These are phyloP conservation scores for Telopea speciosissima DNA, from an alignment of 177 flowering plant species.

Conservation along the genomic window DNA sequence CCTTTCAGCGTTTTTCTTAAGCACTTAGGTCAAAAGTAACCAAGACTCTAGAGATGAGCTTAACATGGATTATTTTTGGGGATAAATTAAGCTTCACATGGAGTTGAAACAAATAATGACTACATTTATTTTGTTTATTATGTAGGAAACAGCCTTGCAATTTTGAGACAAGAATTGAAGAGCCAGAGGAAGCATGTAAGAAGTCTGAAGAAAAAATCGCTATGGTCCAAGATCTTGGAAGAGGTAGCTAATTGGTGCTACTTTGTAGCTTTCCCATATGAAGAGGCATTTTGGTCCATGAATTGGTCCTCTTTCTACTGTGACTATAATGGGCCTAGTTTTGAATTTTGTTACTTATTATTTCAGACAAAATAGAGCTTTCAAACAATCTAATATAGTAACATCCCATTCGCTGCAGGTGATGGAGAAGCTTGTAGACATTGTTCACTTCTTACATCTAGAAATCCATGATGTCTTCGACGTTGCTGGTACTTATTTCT, in stretches of 20 bases:
- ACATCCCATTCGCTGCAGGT: constrained; percentile 39
- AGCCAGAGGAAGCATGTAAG: constrained; percentile 79
- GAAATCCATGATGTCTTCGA: constrained; percentile 73
- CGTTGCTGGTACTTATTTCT: constrained; percentile 40
- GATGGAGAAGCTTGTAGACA: constrained; percentile 85
- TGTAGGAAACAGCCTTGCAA: constrained; percentile 74
- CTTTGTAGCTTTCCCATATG: background rate
- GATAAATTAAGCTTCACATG: too few species aligned
- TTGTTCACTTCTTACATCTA: constrained; percentile 66
- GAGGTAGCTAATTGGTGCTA: constrained; percentile 43
- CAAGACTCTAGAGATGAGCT: too few species aligned
- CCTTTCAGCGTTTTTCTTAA: too few species aligned
- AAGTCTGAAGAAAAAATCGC: constrained; percentile 75
- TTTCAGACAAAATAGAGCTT: background rate
- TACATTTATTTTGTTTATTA: constrained; percentile 4
- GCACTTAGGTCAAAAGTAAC: too few species aligned
- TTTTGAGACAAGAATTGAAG: constrained; percentile 64
- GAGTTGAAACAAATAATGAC: too few species aligned
- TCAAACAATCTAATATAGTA: background rate
- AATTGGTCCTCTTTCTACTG: background rate
- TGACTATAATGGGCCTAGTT: background rate
- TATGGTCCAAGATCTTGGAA: constrained; percentile 84
- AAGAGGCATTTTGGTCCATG: background rate
- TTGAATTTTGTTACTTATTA: background rate
- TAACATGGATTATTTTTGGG: too few species aligned